phyloP scores from a whole-genome alignment of 129 eudicot genomes.

The Daucus carota region DH1_v3.0 NC_030383.2:46289001-46289500 shows the following conservation, averaged over 20 bases:
- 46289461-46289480: conserved; percentile 49
- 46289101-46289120: conserved; percentile 89
- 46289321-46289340: conserved; percentile 48
- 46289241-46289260: conserved; percentile 69
- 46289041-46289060: conserved; percentile 40
- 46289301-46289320: conserved; percentile 49
- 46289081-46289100: conserved; percentile 88
- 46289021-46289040: conserved; percentile 61
- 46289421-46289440: conserved; percentile 43
- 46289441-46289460: conserved; percentile 51
- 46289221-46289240: conserved; percentile 77
- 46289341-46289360: conserved; percentile 31
- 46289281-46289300: conserved; percentile 53
- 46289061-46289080: conserved; percentile 63
- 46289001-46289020: conserved; percentile 67
- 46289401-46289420: conserved; percentile 21
- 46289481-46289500: conserved; percentile 66
- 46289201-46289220: conserved; percentile 63
- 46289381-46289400: conserved; percentile 18
- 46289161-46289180: conserved; percentile 47
- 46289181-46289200: conserved; percentile 55
- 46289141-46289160: conserved; percentile 77
- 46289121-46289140: conserved; percentile 95
- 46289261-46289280: conserved; percentile 82
- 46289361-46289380: conserved; percentile 33